Percentiles rank a stretch among this genome's conserved stretches.
phyloP scores from a whole-genome alignment of 306 rosid genomes.

The Cicer judaicum region DNA sequence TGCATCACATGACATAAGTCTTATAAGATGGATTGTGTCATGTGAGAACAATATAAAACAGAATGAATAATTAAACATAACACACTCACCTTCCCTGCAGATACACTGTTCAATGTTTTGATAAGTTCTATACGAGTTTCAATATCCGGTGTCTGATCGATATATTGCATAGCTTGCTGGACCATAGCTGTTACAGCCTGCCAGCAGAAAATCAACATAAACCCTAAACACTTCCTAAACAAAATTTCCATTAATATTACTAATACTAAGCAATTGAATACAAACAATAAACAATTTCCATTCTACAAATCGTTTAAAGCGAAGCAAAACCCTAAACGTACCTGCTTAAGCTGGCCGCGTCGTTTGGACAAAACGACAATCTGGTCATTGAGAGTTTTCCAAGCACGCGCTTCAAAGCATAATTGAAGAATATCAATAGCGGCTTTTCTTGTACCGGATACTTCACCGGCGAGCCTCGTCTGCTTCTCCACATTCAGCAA shows the following conservation, averaged over 20 bases:
- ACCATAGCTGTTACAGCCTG: conserved; percentile 95
- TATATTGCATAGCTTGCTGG: conserved; percentile 95
- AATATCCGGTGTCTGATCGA: conserved; percentile 80
- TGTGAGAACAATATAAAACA: not conserved
- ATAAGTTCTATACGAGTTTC: conserved; percentile 84
- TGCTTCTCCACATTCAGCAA: conserved; percentile 83
- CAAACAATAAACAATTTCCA: not conserved
- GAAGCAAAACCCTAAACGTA: conserved; percentile 43
- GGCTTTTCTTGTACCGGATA: conserved; percentile 74
- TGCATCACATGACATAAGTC: not conserved
- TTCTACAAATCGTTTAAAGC: not conserved
- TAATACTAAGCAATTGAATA: too few species aligned
- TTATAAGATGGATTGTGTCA: not conserved
- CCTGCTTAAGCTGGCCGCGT: conserved; percentile 98
- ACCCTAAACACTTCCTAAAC: not conserved
- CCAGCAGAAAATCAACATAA: conserved; percentile 9
- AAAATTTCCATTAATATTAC: conserved; percentile 2
- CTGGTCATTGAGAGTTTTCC: conserved; percentile 94
- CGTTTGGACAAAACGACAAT: conserved; percentile 87
- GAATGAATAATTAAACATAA: conserved; percentile 1
- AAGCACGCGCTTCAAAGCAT: conserved; percentile 82
- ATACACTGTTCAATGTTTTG: conserved; percentile 76
- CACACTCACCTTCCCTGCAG: conserved; percentile 84
- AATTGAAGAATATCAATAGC: conserved; percentile 78
- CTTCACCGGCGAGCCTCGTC: conserved; percentile 77